Conservation (phyloP, 352 stramenopile species). For the Lagenidium giganteum region DNA sequence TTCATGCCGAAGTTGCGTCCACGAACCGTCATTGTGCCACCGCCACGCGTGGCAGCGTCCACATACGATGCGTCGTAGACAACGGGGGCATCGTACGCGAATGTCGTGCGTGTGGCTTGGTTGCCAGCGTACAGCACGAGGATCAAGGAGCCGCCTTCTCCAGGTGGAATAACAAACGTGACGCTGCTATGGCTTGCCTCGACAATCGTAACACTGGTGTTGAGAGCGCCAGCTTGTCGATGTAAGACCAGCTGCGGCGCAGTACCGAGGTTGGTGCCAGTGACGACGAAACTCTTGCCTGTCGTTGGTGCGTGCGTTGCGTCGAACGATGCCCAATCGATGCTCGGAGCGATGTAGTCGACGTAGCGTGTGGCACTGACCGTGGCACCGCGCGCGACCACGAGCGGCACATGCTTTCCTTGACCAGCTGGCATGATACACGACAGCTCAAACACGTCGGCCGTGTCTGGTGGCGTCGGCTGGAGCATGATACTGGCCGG, state of each 20-base stretch:
- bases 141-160: conserved; percentile 32
- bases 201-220: conserved; percentile 16
- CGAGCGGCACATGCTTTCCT: conserved; percentile 29
- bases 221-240: no score
- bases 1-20: conserved; percentile 46
- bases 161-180: conserved; percentile 36
- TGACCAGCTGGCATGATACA: conserved; percentile 42
- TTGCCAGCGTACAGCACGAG: conserved; percentile 37
- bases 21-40: conserved; percentile 34
- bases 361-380: conserved; percentile 37
- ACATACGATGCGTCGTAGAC: conserved; percentile 27
- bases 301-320: conserved; percentile 25
- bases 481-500: conserved; percentile 11
- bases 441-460: conserved; percentile 29
- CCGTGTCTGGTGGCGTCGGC: conserved; percentile 15
- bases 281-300: conserved; percentile 35
- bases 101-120: conserved; percentile 26
- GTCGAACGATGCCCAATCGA: conserved; percentile 30
- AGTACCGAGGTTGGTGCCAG: conserved; percentile 39
- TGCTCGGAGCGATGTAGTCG: conserved; percentile 40
- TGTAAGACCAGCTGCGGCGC: conserved; percentile 23
- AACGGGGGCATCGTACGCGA: conserved; percentile 45
- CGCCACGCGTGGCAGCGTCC: conserved; percentile 32
- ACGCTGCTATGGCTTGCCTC: conserved; percentile 26
- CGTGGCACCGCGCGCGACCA: conserved; percentile 27